These are phyloP conservation scores for Nepenthes alata DNA, from an alignment of 179 eudicot genomes.

Conservation along the genomic window DNA sequence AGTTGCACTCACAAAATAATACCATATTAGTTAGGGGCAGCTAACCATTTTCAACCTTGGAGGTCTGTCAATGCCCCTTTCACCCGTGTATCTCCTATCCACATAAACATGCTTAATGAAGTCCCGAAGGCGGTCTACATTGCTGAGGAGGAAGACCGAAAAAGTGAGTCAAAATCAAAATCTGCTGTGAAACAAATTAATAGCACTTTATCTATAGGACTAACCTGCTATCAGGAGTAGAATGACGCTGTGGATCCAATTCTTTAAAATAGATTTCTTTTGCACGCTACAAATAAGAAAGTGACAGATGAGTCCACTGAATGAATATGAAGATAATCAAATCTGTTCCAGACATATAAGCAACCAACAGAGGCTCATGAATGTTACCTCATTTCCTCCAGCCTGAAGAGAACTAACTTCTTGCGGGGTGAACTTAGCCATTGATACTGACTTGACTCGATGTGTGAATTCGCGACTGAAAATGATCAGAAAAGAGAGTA, in stretches of 20 bases:
- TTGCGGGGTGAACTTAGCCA: conserved; percentile 91
- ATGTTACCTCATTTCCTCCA: conserved; percentile 82
- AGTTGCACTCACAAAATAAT: no score
- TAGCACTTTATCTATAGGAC: neutral
- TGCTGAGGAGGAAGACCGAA: conserved; percentile 35
- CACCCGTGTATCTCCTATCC: conserved; percentile 85
- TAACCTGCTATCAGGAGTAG: conserved; percentile 83
- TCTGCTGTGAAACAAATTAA: conserved; percentile 1
- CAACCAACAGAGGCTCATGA: neutral
- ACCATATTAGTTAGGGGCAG: neutral
- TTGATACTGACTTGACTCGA: conserved; percentile 86
- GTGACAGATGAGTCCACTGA: neutral
- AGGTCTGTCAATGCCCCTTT: conserved; percentile 60
- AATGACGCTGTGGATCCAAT: conserved; percentile 65
- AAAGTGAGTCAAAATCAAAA: conserved; percentile 1
- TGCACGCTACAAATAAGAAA: conserved; percentile 41
- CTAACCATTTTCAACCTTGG: conserved; percentile 58
- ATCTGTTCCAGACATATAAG: neutral
- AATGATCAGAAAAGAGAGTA: conserved; percentile 2
- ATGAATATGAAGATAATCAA: conserved; percentile 6
- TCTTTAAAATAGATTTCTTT: conserved; percentile 82
- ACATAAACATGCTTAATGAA: conserved; percentile 93
- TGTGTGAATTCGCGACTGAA: conserved; percentile 97
- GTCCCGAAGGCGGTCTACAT: conserved; percentile 68
- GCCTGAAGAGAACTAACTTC: conserved; percentile 90